These are phyloP conservation scores for Hemisphaericaspora lyxosophila DNA, from an alignment of 1,139 yeast genomes.

Conservation along the genomic window DNA sequence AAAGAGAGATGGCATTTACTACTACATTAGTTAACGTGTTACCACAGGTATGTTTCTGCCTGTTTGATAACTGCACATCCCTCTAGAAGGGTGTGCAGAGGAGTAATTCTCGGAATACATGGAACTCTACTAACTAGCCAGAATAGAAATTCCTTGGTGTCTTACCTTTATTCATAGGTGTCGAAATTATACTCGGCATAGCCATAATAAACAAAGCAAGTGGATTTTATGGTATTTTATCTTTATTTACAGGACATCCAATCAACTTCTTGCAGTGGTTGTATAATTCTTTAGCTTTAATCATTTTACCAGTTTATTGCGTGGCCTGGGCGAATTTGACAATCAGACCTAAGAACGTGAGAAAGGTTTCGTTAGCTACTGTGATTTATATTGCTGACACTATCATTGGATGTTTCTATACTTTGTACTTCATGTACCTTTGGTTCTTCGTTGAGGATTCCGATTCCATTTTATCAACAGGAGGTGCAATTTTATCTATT, in stretches of 20 bases:
- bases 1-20: constrained; percentile 13
- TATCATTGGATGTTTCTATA: constrained; percentile 61
- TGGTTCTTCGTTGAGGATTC: constrained; percentile 64
- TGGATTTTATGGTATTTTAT: constrained; percentile 83
- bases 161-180: constrained; percentile 83
- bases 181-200: constrained; percentile 75
- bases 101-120: not conserved
- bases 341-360: constrained; percentile 28
- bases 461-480: constrained; percentile 14
- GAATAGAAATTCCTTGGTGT: constrained; percentile 53
- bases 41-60: constrained; percentile 26
- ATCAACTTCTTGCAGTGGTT: constrained; percentile 82
- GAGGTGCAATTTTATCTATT: constrained; percentile 15
- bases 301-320: constrained; percentile 65
- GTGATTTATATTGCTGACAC: constrained; percentile 69
- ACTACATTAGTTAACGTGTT: constrained; percentile 16
- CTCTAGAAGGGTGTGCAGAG: too few relatives aligned
- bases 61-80: not conserved
- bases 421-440: constrained; percentile 67
- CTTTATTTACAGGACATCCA: constrained; percentile 88
- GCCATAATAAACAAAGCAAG: constrained; percentile 86
- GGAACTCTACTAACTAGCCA: constrained; percentile 12
- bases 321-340: constrained; percentile 53
- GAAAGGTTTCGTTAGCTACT: constrained; percentile 59
- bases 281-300: constrained; percentile 65